These are phyloP conservation scores for Rhizophagus prolifer DNA, from an alignment of 192 early-diverging fungal species.

Conservation along the genomic window DNA sequence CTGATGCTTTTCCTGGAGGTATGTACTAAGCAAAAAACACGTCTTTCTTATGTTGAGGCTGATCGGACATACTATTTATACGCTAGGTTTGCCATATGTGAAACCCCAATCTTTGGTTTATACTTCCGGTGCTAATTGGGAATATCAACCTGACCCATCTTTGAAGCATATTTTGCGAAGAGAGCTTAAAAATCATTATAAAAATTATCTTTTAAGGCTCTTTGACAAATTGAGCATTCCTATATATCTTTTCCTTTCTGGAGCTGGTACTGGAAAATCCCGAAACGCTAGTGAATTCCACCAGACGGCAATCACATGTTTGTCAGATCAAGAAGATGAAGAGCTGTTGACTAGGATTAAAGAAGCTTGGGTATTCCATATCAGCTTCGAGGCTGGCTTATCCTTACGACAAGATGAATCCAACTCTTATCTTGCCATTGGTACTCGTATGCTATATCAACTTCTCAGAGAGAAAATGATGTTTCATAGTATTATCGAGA, in stretches of 20 bases:
- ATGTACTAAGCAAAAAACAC: conserved; percentile 3
- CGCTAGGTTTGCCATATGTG: conserved; percentile 25
- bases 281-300: conserved; percentile 27
- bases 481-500: neutral
- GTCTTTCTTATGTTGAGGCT: neutral
- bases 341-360: conserved; percentile 19
- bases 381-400: conserved; percentile 15
- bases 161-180: conserved; percentile 13
- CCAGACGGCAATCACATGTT: conserved; percentile 26
- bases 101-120: conserved; percentile 13
- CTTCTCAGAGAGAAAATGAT: conserved; percentile 22
- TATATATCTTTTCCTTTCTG: conserved; percentile 30
- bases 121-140: conserved; percentile 23
- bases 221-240: conserved; percentile 12
- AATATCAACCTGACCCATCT: conserved; percentile 17
- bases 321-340: conserved; percentile 18
- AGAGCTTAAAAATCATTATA: conserved; percentile 21
- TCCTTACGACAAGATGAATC: conserved; percentile 11
- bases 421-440: conserved; percentile 10
- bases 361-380: conserved; percentile 25
- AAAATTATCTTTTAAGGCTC: neutral
- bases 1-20: conserved; percentile 10
- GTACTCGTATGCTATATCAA: conserved; percentile 25
- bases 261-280: conserved; percentile 31
- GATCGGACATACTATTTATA: neutral